Evolutionary conservation across 768 basidiomycete genomes (phyloP).

Genomic region (Kwoniella botswanensis): DNA sequence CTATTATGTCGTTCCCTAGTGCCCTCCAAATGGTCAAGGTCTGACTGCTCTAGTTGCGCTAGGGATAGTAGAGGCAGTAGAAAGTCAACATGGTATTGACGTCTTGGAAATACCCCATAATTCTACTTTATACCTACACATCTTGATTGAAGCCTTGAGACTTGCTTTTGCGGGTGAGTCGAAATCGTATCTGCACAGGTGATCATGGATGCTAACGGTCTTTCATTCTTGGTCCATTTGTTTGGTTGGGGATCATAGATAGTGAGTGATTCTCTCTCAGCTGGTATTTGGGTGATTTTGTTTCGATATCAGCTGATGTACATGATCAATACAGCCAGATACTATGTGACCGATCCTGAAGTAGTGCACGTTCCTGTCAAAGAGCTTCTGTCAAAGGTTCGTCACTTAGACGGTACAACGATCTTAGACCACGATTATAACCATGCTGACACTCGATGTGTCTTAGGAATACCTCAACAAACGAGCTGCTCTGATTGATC

Average conservation of each 20-base stretch:
- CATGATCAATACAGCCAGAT: slow-evolving; percentile 61
- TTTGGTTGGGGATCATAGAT: neutral
- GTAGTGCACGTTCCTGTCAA: slow-evolving; percentile 76
- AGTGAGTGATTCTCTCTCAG: neutral
- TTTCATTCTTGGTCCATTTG: too few species aligned
- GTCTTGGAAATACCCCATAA: slow-evolving; percentile 86
- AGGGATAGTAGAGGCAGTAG: slow-evolving; percentile 86
- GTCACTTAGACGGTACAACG: neutral
- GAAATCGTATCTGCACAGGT: neutral
- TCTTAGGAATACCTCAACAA: slow-evolving; percentile 77
- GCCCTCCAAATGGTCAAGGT: slow-evolving; percentile 98
- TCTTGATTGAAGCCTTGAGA: slow-evolving; percentile 78
- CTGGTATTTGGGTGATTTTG: neutral
- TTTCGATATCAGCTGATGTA: neutral
- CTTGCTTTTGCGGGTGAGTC: slow-evolving; percentile 73
- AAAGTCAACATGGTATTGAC: slow-evolving; percentile 73
- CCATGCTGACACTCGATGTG: slow-evolving; percentile 2
- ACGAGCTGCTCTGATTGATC: slow-evolving; percentile 79
- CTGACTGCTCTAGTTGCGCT: slow-evolving; percentile 90
- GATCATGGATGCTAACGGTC: too few species aligned
- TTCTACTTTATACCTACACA: slow-evolving; percentile 84
- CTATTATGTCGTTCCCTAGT: slow-evolving; percentile 61
- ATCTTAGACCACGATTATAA: too few species aligned
- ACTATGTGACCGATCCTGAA: slow-evolving; percentile 92
- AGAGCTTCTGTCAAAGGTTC: slow-evolving; percentile 81